A percentile compares a stretch with the other conserved stretches of the same genome.
These are phyloP conservation scores for Pisolithus marmoratus DNA, from an alignment of 768 basidiomycete species.

Conservation along the genomic window DNA sequence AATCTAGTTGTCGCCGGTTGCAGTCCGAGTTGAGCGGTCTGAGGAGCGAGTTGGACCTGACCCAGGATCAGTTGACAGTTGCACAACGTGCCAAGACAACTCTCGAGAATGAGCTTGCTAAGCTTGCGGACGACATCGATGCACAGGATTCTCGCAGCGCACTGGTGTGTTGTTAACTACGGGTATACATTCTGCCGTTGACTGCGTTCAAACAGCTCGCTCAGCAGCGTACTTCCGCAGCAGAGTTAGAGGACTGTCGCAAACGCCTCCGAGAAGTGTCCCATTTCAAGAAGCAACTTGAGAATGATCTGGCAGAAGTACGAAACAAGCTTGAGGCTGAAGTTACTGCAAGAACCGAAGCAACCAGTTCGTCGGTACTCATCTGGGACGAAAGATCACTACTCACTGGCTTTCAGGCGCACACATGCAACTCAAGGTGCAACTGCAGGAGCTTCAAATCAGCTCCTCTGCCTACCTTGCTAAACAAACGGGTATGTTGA, in stretches of 20 bases:
- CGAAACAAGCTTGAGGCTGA: slow-evolving; percentile 53
- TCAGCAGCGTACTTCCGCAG: slow-evolving; percentile 58
- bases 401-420: slow-evolving; percentile 28
- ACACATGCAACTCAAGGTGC: slow-evolving; percentile 51
- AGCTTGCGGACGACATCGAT: slow-evolving; percentile 57
- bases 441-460: slow-evolving; percentile 60
- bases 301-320: slow-evolving; percentile 46
- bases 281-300: slow-evolving; percentile 52
- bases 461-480: slow-evolving; percentile 53
- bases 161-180: slow-evolving; percentile 39
- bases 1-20: slow-evolving; percentile 53
- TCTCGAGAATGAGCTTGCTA: slow-evolving; percentile 61
- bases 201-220: slow-evolving; percentile 39
- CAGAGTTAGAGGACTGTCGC: slow-evolving; percentile 62
- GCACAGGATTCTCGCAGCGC: slow-evolving; percentile 67
- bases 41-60: slow-evolving; percentile 51
- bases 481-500: slow-evolving; percentile 47
- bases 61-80: slow-evolving; percentile 45
- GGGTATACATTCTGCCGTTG: neutral
- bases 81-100: slow-evolving; percentile 59
- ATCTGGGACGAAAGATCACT: neutral
- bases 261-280: slow-evolving; percentile 55
- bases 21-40: slow-evolving; percentile 55
- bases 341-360: slow-evolving; percentile 49
- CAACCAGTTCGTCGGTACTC: slow-evolving; percentile 40